Percentiles rank a stretch among this genome's conserved stretches.
Conservation (phyloP, 192 early-diverging fungal species). For the Funneliformis geosporum region DNA sequence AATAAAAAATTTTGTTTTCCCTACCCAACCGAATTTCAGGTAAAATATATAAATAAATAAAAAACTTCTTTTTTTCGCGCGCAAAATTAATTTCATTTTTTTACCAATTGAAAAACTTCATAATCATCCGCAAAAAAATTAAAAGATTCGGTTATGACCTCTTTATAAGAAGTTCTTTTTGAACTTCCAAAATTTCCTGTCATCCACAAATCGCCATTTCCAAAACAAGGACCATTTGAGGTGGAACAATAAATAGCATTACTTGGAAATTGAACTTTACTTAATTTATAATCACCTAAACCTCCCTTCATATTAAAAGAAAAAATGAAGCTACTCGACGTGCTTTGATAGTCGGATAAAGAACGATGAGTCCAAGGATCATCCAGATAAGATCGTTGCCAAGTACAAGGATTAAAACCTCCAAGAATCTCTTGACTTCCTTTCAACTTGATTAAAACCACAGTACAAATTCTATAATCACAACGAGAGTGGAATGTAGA, state of each 20-base stretch:
- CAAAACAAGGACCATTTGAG: slow-evolving; percentile 24
- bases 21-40: not conserved
- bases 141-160: not conserved
- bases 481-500: not conserved
- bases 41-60: not conserved
- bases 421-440: slow-evolving; percentile 4
- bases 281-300: not conserved
- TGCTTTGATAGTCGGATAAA: not conserved
- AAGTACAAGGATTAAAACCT: slow-evolving; percentile 29
- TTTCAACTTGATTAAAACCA: not conserved
- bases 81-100: not conserved
- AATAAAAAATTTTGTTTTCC: not conserved
- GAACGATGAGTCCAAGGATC: not conserved
- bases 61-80: too few relatives aligned
- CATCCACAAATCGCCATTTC: slow-evolving; percentile 16
- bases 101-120: slow-evolving; percentile 26
- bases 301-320: slow-evolving; percentile 4
- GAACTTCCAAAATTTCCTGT: slow-evolving; percentile 8
- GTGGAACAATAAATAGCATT: not conserved
- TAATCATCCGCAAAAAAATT: slow-evolving; percentile 25
- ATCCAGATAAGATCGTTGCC: slow-evolving; percentile 1
- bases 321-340: slow-evolving; percentile 15
- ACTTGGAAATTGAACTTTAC: not conserved
- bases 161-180: not conserved
- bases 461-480: not conserved